Evolutionary conservation across 2,329 filamentous ascomycete genomes (phyloP), one percentile per base, ranked within the genome.

Genomic region (Penicillium olsonii): DNA sequence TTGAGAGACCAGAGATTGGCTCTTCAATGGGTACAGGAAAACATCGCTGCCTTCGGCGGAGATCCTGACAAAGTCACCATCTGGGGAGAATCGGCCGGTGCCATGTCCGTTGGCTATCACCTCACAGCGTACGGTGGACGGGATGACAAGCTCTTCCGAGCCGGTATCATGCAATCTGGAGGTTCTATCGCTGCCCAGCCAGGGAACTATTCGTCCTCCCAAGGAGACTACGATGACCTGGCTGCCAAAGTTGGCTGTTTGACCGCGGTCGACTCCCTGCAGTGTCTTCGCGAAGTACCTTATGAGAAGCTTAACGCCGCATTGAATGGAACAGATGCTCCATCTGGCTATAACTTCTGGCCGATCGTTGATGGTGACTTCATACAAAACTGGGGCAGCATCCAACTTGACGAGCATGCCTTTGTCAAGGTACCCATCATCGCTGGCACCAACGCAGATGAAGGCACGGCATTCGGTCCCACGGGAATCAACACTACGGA

Each of bases 391-490:
- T 78, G 75, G 53, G 78, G 76, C 2, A 80, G 78, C 9, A 64
- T 76, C 7, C 81, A 85, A 56, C 70, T 88, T 5, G 68, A 71
- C 1, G 65, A 75, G 5, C 84, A 84, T 39, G 76, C 77, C 15
- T 87, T 87, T 55, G 79, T 87, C 48, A 76, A 82, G 44, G 82
- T 88, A 0, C 83, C 84, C 1, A 78, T 87, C 34, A 74, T 89
- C 6, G 71, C 78, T 27, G 85, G 87, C 6, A 78, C 78, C 29
- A 88, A 87, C 64, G 79, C 78, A 1, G 85, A 88, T 57, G 86
- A 89, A 63, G 86, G 84, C 2, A 79, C 78, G 1, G 71, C 73
- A 1, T 86, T 85, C 59, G 78, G 74, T 0, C 75, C 76, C 10
- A 64, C 53, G 5, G 78, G 77, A 14, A 77, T 86, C 53, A 79